phyloP scores from a whole-genome alignment of 805 yeast species.

The Candida coquimbonensis region DNA sequence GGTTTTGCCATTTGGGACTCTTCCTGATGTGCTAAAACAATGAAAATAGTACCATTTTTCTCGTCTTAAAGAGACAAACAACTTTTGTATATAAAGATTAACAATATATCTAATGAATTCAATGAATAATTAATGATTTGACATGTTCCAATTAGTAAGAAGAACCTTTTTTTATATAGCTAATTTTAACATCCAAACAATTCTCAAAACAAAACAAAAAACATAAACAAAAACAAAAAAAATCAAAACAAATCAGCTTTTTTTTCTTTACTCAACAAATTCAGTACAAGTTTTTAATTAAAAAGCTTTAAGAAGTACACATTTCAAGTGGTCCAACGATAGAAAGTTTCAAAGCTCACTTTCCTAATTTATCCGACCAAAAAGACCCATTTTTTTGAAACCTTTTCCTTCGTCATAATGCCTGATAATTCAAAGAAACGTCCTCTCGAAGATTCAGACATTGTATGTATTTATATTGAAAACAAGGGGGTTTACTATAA shows the following conservation, averaged over 20 bases:
- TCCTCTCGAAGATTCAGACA: conserved; percentile 6
- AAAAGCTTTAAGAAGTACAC: no score
- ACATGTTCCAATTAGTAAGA: background rate
- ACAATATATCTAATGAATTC: no score
- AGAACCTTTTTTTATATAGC: background rate
- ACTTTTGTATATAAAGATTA: no score
- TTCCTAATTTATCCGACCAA: no score
- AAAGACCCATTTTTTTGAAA: no score
- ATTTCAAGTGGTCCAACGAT: background rate
- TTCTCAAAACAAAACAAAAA: conserved; percentile 8
- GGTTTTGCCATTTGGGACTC: conserved; percentile 67
- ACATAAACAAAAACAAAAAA: conserved; percentile 6
- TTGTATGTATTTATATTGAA: conserved; percentile 1
- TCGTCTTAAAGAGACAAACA: no score
- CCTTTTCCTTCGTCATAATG: background rate
- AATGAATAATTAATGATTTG: no score
- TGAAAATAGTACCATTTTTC: conserved; percentile 18
- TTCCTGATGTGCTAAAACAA: conserved; percentile 64
- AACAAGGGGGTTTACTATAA: no score
- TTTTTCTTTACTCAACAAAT: background rate
- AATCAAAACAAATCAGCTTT: conserved; percentile 6
- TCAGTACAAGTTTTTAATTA: no score
- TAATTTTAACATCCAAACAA: conserved; percentile 3
- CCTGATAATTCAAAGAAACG: conserved; percentile 8
- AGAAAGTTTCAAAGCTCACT: background rate